Percentiles rank a stretch among this genome's conserved stretches.
These are phyloP conservation scores for Pseudogymnoascus sp. DNA, from an alignment of 2,329 filamentous ascomycete genomes.

Conservation along the genomic window DNA sequence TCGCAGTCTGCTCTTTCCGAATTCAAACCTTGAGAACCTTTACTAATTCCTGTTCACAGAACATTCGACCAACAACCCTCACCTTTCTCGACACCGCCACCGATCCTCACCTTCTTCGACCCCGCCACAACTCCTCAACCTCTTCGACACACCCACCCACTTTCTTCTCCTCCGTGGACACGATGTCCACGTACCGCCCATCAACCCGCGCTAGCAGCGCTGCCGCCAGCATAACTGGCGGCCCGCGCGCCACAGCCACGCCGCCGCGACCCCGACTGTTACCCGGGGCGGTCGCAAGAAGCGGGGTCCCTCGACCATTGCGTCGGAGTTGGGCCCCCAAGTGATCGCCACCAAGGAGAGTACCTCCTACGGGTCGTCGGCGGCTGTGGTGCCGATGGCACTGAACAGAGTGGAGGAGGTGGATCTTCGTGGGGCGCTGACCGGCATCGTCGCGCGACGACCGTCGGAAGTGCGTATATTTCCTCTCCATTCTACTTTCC, in stretches of 20 bases:
- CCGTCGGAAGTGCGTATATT: neutral
- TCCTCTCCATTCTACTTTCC: neutral
- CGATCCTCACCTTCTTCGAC: neutral
- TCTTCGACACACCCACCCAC: neutral
- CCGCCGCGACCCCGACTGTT: neutral
- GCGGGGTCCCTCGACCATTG: slow-evolving; percentile 5
- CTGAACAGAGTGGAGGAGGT: neutral
- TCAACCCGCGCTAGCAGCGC: slow-evolving; percentile 4
- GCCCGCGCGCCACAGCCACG: neutral
- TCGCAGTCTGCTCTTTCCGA: neutral
- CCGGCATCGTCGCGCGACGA: neutral
- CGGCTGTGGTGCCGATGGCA: slow-evolving; percentile 7
- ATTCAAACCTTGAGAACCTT: neutral
- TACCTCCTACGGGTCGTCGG: slow-evolving; percentile 10
- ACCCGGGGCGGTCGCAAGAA: neutral
- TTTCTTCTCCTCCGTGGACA: neutral
- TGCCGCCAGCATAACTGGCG: slow-evolving; percentile 3
- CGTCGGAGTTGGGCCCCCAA: neutral
- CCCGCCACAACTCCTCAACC: neutral
- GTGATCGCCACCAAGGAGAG: slow-evolving; percentile 7
- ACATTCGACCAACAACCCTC: neutral
- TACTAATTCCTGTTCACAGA: neutral
- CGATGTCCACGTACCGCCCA: slow-evolving; percentile 2
- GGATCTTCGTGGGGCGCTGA: slow-evolving; percentile 2
- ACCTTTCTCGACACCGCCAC: neutral